Percentiles rank a stretch among this genome's conserved stretches.
Evolutionary conservation across 495 filamentous ascomycete genomes (phyloP).

Genomic region (Penicillium egyptiacum): DNA sequence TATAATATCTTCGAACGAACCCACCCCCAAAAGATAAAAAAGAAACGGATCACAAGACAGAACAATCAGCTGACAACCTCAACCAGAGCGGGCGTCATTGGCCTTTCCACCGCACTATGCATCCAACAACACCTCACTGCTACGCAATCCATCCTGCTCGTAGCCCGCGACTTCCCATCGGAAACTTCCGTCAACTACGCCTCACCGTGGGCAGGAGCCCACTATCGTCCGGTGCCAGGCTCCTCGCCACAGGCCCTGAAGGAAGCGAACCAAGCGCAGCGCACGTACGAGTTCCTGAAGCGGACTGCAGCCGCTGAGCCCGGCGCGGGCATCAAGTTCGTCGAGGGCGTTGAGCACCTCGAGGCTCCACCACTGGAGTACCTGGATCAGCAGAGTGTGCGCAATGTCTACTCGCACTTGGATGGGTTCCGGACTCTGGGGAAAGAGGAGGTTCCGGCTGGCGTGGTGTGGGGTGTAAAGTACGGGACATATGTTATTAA

Average conservation of each 20-base stretch:
- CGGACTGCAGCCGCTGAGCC: slow-evolving; percentile 37
- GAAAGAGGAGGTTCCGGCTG: slow-evolving; percentile 43
- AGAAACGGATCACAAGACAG: neutral
- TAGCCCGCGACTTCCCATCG: slow-evolving; percentile 57
- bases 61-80: slow-evolving; percentile 16
- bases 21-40: neutral
- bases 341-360: slow-evolving; percentile 60
- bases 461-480: slow-evolving; percentile 54
- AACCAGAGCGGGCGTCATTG: slow-evolving; percentile 58
- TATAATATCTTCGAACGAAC: neutral
- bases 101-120: slow-evolving; percentile 52
- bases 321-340: slow-evolving; percentile 51
- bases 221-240: slow-evolving; percentile 57
- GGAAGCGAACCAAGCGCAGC: slow-evolving; percentile 51
- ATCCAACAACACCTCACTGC: slow-evolving; percentile 45
- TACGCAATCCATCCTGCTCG: slow-evolving; percentile 48
- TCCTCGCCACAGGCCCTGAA: slow-evolving; percentile 36
- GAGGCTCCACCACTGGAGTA: slow-evolving; percentile 50
- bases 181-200: slow-evolving; percentile 59
- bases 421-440: slow-evolving; percentile 46
- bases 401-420: slow-evolving; percentile 32
- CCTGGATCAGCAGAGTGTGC: slow-evolving; percentile 32
- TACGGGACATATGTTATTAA: slow-evolving; percentile 62
- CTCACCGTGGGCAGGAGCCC: slow-evolving; percentile 65
- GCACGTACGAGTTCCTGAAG: slow-evolving; percentile 54